phyloP scores from a whole-genome alignment of 139 green algal species.

The Chlorella sp. region DNA sequence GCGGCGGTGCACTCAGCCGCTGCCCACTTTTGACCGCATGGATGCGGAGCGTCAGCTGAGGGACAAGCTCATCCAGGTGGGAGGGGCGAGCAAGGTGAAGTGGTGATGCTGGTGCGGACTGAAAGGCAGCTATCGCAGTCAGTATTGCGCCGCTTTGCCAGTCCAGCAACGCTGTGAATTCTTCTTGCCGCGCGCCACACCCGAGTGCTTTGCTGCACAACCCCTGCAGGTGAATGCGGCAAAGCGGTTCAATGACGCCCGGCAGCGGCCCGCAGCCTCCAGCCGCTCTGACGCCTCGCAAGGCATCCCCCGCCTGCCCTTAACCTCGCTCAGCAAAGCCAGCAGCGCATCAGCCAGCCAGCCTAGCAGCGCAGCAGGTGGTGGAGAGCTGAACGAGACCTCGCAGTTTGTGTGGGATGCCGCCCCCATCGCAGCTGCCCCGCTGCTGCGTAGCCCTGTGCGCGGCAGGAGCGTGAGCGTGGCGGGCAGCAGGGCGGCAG shows the following conservation, averaged over 20 bases:
- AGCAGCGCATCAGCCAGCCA: neutral
- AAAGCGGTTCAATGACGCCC: slow-evolving; percentile 3
- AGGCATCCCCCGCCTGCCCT: slow-evolving; percentile 5
- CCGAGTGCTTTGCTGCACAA: too few species aligned
- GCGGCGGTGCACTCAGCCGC: neutral
- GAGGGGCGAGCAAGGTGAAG: too few species aligned
- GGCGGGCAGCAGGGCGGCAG: neutral
- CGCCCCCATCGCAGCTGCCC: neutral
- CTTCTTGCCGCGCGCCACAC: too few species aligned
- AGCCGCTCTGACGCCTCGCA: neutral
- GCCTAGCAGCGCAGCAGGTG: neutral
- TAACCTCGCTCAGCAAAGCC: neutral
- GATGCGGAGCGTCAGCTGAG: neutral
- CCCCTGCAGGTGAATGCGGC: slow-evolving; percentile 2
- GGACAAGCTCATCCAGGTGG: slow-evolving; percentile 6
- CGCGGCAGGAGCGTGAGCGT: neutral
- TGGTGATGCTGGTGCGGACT: too few species aligned
- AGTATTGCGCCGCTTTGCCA: too few species aligned
- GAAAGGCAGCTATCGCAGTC: too few species aligned
- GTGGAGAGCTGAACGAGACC: neutral
- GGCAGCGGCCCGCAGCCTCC: too few species aligned
- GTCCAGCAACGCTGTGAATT: too few species aligned
- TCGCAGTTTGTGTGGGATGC: neutral
- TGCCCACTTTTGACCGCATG: neutral
- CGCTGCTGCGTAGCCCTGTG: neutral